phyloP scores from a whole-genome alignment of 495 filamentous ascomycete species.

The Penicillium verhagenii region DNA sequence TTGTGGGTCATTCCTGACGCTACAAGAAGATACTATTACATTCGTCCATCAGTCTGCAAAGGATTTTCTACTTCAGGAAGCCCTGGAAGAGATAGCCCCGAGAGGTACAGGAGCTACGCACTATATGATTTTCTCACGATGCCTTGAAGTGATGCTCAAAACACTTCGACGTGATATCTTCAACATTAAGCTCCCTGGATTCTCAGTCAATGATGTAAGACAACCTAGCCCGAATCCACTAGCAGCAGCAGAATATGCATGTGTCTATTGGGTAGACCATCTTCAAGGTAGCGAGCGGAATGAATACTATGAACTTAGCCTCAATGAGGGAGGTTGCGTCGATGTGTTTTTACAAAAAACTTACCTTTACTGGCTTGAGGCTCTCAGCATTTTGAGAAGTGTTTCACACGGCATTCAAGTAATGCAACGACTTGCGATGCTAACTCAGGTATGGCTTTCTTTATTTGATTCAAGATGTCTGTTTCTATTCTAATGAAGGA shows the following conservation, averaged over 20 bases:
- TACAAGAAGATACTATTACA: constrained; percentile 1
- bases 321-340: not conserved
- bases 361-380: constrained; percentile 37
- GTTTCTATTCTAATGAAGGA: constrained; percentile 6
- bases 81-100: no score
- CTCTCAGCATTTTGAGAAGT: constrained; percentile 28
- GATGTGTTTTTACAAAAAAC: constrained; percentile 1
- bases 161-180: no score
- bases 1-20: constrained; percentile 3
- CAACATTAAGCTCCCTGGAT: not conserved
- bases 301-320: not conserved
- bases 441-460: constrained; percentile 6
- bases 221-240: not conserved
- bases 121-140: not conserved
- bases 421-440: constrained; percentile 8
- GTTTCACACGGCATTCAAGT: constrained; percentile 20
- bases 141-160: not conserved
- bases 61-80: no score
- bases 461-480: not conserved
- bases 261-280: no score
- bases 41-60: no score
- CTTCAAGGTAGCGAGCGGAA: not conserved
- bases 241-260: not conserved
- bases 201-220: not conserved
- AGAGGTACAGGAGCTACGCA: not conserved